Percentiles rank a stretch among this genome's conserved stretches.
Conservation (phyloP, 1,284 basidiomycete genomes). For the Gastroboletus turbinatus region DNA sequence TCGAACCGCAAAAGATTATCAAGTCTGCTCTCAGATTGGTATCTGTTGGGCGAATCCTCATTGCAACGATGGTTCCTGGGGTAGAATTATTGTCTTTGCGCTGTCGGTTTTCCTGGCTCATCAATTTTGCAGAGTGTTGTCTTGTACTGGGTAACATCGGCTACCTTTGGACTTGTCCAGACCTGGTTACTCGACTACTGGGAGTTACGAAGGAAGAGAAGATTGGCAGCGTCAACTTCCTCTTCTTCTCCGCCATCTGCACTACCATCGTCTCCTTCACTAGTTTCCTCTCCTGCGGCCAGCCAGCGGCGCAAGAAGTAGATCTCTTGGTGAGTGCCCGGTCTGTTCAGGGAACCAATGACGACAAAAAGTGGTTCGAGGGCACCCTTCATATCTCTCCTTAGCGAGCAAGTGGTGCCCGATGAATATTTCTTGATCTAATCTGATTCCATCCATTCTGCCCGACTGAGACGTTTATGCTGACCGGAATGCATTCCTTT, state of each 20-base stretch:
- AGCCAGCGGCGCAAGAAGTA: slow-evolving; percentile 16
- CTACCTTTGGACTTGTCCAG: slow-evolving; percentile 76
- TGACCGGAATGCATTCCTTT: slow-evolving; percentile 9
- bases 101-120: slow-evolving; percentile 5
- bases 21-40: slow-evolving; percentile 60
- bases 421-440: slow-evolving; percentile 80
- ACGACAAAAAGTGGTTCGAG: slow-evolving; percentile 70
- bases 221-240: slow-evolving; percentile 14
- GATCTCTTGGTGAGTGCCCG: slow-evolving; percentile 9
- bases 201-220: slow-evolving; percentile 47
- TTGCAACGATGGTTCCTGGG: slow-evolving; percentile 78
- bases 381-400: slow-evolving; percentile 48
- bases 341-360: slow-evolving; percentile 41
- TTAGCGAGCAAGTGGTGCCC: slow-evolving; percentile 42
- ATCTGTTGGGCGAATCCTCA: slow-evolving; percentile 70
- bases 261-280: background rate
- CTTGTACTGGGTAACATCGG: slow-evolving; percentile 84
- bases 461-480: background rate
- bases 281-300: background rate
- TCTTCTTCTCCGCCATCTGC: background rate
- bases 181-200: slow-evolving; percentile 74
- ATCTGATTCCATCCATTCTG: slow-evolving; percentile 56
- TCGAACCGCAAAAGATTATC: slow-evolving; percentile 56
- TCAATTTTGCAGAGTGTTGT: slow-evolving; percentile 58
- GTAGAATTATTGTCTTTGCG: slow-evolving; percentile 43